A percentile compares a stretch with the other conserved stretches of the same genome.
Conservation (phyloP, 768 basidiomycete species). For the Mrakia gelida region DNA sequence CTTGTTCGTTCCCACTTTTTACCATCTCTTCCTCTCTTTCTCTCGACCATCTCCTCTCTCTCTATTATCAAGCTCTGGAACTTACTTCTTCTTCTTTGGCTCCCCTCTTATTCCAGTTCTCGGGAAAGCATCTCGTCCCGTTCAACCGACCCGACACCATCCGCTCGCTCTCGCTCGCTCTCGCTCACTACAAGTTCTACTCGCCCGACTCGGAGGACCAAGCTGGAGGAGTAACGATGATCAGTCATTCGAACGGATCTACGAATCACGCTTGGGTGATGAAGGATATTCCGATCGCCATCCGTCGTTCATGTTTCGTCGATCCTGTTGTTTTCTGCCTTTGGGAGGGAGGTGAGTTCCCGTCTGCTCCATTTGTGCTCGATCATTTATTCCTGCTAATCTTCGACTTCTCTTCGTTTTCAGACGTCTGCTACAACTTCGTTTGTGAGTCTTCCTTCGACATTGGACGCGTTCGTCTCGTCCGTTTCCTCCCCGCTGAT, state of each 20-base stretch:
- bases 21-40: background rate
- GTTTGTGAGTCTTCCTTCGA: conserved; percentile 49
- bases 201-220: conserved; percentile 31
- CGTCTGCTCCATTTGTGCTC: too few species aligned
- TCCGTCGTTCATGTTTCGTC: conserved; percentile 75
- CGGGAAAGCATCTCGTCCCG: conserved; percentile 59
- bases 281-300: conserved; percentile 66
- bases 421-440: conserved; percentile 88
- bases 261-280: conserved; percentile 86
- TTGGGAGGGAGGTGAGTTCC: conserved; percentile 82
- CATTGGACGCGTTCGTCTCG: background rate
- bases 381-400: too few species aligned
- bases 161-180: conserved; percentile 55
- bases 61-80: background rate
- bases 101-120: background rate
- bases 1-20: conserved; percentile 44
- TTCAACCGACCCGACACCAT: conserved; percentile 61
- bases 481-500: too few species aligned
- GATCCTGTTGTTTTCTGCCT: conserved; percentile 82
- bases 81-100: background rate
- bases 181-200: conserved; percentile 61
- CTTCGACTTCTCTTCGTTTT: conserved; percentile 4
- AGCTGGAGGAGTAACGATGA: conserved; percentile 59
- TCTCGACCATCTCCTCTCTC: background rate
- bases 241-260: conserved; percentile 87